Evolutionary conservation across 495 filamentous ascomycete species (phyloP).

Genomic region (Podospora sp.): DNA sequence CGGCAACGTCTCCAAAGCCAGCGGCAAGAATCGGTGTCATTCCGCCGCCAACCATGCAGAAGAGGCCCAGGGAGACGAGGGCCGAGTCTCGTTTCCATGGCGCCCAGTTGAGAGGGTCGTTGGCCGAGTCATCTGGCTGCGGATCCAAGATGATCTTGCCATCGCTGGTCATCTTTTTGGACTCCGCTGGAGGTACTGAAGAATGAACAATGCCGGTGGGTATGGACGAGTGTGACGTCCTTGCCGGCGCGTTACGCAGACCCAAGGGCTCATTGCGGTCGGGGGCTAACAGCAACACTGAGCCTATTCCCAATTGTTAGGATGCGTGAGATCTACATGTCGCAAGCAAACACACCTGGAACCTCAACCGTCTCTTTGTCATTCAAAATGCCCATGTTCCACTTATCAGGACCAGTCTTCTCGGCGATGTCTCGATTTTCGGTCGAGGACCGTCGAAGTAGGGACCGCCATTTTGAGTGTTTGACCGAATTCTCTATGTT

Average conservation of each 20-base stretch:
- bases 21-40: slow-evolving; percentile 92
- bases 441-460: slow-evolving; percentile 20
- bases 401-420: slow-evolving; percentile 45
- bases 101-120: slow-evolving; percentile 95
- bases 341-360: slow-evolving; percentile 65
- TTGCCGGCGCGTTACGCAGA: slow-evolving; percentile 71
- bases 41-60: slow-evolving; percentile 89
- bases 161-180: slow-evolving; percentile 76
- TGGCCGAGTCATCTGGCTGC: slow-evolving; percentile 86
- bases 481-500: slow-evolving; percentile 5
- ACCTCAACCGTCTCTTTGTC: slow-evolving; percentile 86
- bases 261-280: slow-evolving; percentile 83
- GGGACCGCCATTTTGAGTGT: slow-evolving; percentile 23
- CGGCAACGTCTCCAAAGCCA: slow-evolving; percentile 81
- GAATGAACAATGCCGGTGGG: slow-evolving; percentile 57
- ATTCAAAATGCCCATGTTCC: slow-evolving; percentile 83
- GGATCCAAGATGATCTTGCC: slow-evolving; percentile 88
- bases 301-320: slow-evolving; percentile 55
- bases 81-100: slow-evolving; percentile 79
- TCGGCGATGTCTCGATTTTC: slow-evolving; percentile 12
- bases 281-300: slow-evolving; percentile 73
- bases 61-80: slow-evolving; percentile 82
- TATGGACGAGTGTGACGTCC: slow-evolving; percentile 76
- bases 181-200: slow-evolving; percentile 35
- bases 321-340: background rate